Base-by-base conservation (phyloP, 768 basidiomycete genomes). In the Tubosaeta brunneosetosa region DNA sequence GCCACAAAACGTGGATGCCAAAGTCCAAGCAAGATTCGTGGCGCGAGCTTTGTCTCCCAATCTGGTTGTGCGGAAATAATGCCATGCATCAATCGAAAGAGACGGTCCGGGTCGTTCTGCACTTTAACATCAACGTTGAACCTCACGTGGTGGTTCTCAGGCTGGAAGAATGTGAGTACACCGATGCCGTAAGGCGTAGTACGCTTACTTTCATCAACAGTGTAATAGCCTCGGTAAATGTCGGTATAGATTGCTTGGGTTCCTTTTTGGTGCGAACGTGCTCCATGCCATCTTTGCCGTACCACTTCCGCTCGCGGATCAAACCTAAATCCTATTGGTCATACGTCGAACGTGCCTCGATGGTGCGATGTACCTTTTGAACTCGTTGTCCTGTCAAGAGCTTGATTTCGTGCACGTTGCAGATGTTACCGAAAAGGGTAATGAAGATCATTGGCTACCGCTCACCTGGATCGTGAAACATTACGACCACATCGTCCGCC, bases 101-200 rank as follows among this genome's bases (percentile, higher is more conserved):
- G 78, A n/a, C 80, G 81, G 51, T 83, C 84, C 1, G 95, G 93
- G 64, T 94, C 84, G 65, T 97, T 98, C 64, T 92, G 85, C 26
- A 86, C 80, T 72, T 99, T 99, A 66, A 97, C 90, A 66, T 98
- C 95, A 55, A 97, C 81, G 74, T 97, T 84, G 63, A 88, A 85
- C 56, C 81, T 81, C 65, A 86, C 82, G 55, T 88, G 86, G 33
- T 72, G 76, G 69, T 90, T 88, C 71, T 88, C 85, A 41, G 85
- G 83, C 85, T 87, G 38, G 36, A 13, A 13, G 12, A 51, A 49
- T 2, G 43, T 51, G 49, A 53, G 56, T 32, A 17, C 44, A 54
- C 32, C 6, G 26, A 56, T 52, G 56, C 11, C 42, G 51, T 53
- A 59, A 55, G 26, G 31, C 22, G 25, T 44, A 40, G 47, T 26